phyloP scores from a whole-genome alignment of 371 early-diverging fungal genomes.

The Dichotomocladium elegans region DNA sequence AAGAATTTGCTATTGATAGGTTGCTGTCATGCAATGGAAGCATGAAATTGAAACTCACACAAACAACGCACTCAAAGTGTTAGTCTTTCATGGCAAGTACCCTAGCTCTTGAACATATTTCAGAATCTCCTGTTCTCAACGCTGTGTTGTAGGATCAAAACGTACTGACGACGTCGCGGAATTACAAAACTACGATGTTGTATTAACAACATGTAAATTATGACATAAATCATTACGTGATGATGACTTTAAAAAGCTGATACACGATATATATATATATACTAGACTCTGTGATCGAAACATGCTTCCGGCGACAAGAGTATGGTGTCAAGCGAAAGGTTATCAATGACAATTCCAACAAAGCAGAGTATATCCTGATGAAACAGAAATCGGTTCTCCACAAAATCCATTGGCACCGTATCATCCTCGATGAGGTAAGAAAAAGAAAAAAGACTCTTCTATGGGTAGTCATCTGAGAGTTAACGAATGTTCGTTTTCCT shows the following conservation, averaged over 20 bases:
- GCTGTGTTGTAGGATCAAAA: slow-evolving; percentile 25
- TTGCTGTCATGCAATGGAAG: slow-evolving; percentile 90
- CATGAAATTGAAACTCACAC: slow-evolving; percentile 78
- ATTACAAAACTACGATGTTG: slow-evolving; percentile 69
- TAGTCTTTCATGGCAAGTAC: slow-evolving; percentile 67
- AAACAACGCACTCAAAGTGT: slow-evolving; percentile 54
- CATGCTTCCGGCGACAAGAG: slow-evolving; percentile 68
- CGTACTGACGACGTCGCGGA: slow-evolving; percentile 46
- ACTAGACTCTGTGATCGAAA: slow-evolving; percentile 75
- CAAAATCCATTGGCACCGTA: slow-evolving; percentile 75
- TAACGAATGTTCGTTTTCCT: not conserved
- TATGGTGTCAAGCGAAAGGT: slow-evolving; percentile 60
- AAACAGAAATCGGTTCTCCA: slow-evolving; percentile 74
- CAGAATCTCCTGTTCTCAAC: not conserved
- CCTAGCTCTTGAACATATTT: not conserved
- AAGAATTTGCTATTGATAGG: slow-evolving; percentile 23
- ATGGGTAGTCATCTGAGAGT: not conserved
- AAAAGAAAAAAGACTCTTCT: no score
- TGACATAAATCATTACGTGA: not conserved
- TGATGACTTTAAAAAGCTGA: no score
- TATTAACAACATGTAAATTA: slow-evolving; percentile 77
- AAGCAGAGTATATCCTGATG: no score
- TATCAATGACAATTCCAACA: no score
- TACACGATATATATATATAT: not conserved
- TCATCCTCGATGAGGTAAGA: slow-evolving; percentile 81